phyloP scores from a whole-genome alignment of 2,329 filamentous ascomycete genomes.

The Calonectria pseudoreteaudii region DNA sequence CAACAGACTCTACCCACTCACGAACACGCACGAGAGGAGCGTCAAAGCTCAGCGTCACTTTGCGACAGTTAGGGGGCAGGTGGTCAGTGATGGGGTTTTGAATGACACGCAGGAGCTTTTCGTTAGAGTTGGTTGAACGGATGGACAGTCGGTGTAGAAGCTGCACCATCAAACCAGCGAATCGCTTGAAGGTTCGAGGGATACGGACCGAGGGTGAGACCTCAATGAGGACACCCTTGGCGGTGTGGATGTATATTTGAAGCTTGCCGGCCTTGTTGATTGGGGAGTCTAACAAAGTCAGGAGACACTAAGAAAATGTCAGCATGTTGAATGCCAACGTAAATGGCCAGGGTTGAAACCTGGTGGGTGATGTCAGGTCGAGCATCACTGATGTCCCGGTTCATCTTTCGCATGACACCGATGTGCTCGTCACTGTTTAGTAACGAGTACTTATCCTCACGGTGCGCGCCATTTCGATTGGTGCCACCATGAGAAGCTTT shows the following conservation, averaged over 20 bases:
- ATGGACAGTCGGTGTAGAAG: slow-evolving; percentile 95
- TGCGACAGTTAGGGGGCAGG: slow-evolving; percentile 95
- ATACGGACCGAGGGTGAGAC: slow-evolving; percentile 98
- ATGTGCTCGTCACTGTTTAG: slow-evolving; percentile 99
- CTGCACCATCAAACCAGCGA: slow-evolving; percentile 98
- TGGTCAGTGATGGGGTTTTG: slow-evolving; percentile 98
- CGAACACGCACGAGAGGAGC: slow-evolving; percentile 86
- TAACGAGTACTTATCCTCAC: slow-evolving; percentile 96
- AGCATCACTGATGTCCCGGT: slow-evolving; percentile 96
- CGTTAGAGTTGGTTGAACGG: slow-evolving; percentile 94
- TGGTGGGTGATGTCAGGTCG: slow-evolving; percentile 98
- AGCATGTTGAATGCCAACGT: slow-evolving; percentile 60
- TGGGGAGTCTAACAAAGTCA: slow-evolving; percentile 96
- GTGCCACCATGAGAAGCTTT: slow-evolving; percentile 83
- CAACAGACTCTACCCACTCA: slow-evolving; percentile 87
- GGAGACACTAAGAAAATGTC: slow-evolving; percentile 78
- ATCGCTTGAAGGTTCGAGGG: slow-evolving; percentile 97
- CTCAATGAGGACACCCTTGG: slow-evolving; percentile 96
- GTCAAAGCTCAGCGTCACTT: slow-evolving; percentile 96
- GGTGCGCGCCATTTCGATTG: slow-evolving; percentile 71
- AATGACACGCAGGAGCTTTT: slow-evolving; percentile 97
- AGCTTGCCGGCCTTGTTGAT: slow-evolving; percentile 98
- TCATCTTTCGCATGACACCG: slow-evolving; percentile 99
- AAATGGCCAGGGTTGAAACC: slow-evolving; percentile 65
- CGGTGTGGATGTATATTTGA: slow-evolving; percentile 98